Percentiles rank a stretch among this genome's conserved stretches.
These are phyloP conservation scores for Rostrohypoxylon terebratum DNA, from an alignment of 495 filamentous ascomycete genomes.

Conservation along the genomic window DNA sequence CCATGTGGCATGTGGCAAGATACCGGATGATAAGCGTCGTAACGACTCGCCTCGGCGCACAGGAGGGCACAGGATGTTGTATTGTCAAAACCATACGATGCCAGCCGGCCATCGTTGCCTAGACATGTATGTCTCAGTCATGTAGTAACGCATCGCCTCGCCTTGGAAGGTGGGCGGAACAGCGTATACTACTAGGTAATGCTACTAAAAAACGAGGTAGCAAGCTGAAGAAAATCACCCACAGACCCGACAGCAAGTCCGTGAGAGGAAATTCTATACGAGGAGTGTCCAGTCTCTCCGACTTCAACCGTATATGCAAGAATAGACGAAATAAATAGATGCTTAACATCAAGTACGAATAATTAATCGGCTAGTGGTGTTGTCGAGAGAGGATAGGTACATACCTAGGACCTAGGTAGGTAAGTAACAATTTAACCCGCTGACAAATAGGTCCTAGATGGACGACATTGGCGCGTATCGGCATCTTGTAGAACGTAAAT, in stretches of 20 bases:
- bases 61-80: slow-evolving; percentile 11
- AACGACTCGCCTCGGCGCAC: slow-evolving; percentile 8
- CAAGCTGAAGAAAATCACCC: slow-evolving; percentile 2
- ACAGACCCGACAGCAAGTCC: neutral
- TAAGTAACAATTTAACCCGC: neutral
- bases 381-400: neutral
- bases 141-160: slow-evolving; percentile 1
- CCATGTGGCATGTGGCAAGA: slow-evolving; percentile 47
- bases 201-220: neutral
- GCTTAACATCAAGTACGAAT: neutral
- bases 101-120: neutral
- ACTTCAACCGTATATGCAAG: neutral
- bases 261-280: neutral
- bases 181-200: neutral
- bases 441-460: neutral
- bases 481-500: neutral
- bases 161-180: slow-evolving; percentile 1
- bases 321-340: neutral
- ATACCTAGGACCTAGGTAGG: too few species aligned
- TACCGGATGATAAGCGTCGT: slow-evolving; percentile 23
- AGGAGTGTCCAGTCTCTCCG: neutral
- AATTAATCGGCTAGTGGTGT: neutral
- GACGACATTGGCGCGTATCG: neutral
- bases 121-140: slow-evolving; percentile 1
- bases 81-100: slow-evolving; percentile 2